Conservation (phyloP, 2,329 filamentous ascomycete genomes). For the Trichoderma sp. region DNA sequence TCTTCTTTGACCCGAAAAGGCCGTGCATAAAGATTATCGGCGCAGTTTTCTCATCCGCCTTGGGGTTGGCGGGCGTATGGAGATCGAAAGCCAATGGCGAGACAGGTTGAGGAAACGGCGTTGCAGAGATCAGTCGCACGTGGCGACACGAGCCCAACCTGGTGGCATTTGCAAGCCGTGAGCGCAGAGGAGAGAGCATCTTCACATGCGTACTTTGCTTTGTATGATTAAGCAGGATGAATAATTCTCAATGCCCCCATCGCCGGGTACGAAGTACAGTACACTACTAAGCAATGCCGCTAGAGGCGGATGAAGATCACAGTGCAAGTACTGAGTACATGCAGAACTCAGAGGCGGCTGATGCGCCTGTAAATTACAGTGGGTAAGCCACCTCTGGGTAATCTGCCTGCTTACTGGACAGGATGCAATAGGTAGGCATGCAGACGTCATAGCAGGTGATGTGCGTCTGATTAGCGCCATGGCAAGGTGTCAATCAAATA, state of each 20-base stretch:
- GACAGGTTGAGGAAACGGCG: constrained; percentile 17
- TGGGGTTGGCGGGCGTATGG: constrained; percentile 53
- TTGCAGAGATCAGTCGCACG: neutral
- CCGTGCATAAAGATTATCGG: constrained; percentile 90
- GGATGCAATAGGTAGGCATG: neutral
- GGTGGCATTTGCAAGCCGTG: neutral
- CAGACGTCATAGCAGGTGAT: neutral
- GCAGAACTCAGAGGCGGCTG: neutral
- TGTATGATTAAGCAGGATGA: neutral
- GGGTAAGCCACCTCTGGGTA: neutral
- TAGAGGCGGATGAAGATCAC: neutral
- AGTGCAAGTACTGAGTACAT: neutral
- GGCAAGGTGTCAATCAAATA: neutral
- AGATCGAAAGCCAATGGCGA: constrained; percentile 60
- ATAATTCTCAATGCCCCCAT: neutral
- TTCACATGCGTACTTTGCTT: neutral
- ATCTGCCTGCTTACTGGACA: neutral
- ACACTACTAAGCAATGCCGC: neutral
- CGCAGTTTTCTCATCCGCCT: constrained; percentile 39
- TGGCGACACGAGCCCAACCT: neutral
- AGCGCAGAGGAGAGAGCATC: constrained; percentile 3
- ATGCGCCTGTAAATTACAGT: neutral
- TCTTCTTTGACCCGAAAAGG: constrained; percentile 91
- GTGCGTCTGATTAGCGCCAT: neutral
- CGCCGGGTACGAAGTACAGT: neutral